Evolutionary conservation across 139 green algal species (phyloP).

Genomic region (Micractinium sp.): DNA sequence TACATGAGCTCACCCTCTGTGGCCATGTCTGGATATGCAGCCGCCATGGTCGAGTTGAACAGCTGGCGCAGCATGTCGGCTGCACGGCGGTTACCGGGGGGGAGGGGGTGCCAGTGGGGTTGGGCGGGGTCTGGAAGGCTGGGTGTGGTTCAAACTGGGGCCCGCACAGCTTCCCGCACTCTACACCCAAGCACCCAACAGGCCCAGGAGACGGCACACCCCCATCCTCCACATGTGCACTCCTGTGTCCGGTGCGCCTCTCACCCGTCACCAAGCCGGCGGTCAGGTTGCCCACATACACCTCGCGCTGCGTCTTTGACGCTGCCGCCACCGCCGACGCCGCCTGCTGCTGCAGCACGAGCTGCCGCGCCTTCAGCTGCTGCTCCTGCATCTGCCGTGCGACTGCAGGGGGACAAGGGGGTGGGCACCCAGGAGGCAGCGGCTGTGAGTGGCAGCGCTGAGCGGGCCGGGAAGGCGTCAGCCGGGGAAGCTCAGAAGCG

Average conservation of each 20-base stretch:
- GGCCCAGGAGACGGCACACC: too few relatives aligned
- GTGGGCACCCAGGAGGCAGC: not conserved
- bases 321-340: slow-evolving; percentile 65
- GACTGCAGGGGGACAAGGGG: slow-evolving; percentile 37
- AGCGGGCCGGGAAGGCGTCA: too few relatives aligned
- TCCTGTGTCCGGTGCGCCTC: not conserved
- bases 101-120: not conserved
- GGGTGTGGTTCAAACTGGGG: too few relatives aligned
- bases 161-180: too few relatives aligned
- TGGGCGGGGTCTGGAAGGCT: too few relatives aligned
- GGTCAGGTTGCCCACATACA: slow-evolving; percentile 85
- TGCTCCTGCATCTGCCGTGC: slow-evolving; percentile 78
- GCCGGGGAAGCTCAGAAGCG: too few relatives aligned
- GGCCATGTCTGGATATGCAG: slow-evolving; percentile 67
- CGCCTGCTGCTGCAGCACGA: slow-evolving; percentile 88
- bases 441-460: not conserved
- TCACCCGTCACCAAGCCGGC: slow-evolving; percentile 71
- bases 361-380: slow-evolving; percentile 77
- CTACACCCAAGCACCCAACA: too few relatives aligned
- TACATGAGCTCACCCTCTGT: slow-evolving; percentile 3
- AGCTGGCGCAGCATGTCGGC: slow-evolving; percentile 73
- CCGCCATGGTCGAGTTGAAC: slow-evolving; percentile 81
- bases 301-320: slow-evolving; percentile 82
- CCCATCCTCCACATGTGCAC: too few relatives aligned
- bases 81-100: not conserved